phyloP scores from a whole-genome alignment of 768 basidiomycete genomes.

The Tephrocybe sp. region DNA sequence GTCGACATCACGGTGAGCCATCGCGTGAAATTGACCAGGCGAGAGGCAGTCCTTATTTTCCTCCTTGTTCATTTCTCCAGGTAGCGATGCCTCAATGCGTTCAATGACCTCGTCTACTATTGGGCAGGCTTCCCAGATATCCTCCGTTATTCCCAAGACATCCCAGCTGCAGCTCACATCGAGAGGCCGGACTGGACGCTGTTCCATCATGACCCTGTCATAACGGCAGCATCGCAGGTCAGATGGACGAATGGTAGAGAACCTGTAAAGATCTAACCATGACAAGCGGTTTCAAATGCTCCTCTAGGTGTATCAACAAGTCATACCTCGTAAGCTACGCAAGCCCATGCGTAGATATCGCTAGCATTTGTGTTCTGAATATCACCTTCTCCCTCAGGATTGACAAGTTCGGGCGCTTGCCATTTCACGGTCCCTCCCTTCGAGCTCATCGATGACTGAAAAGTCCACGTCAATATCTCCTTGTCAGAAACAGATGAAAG shows the following conservation, averaged over 20 bases:
- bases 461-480: conserved; percentile 12
- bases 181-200: not conserved
- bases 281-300: not conserved
- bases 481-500: conserved; percentile 13
- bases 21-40: not conserved
- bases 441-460: not conserved
- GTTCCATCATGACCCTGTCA: not conserved
- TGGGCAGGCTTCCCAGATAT: not conserved
- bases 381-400: not conserved
- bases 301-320: too few species aligned
- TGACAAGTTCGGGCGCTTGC: conserved; percentile 20
- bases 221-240: not conserved
- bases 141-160: not conserved
- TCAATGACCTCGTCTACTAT: not conserved
- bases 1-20: too few species aligned
- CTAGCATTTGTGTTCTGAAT: conserved; percentile 6
- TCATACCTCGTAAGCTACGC: conserved; percentile 18
- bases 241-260: not conserved
- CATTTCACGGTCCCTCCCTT: conserved; percentile 15
- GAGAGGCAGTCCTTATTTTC: not conserved
- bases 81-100: not conserved
- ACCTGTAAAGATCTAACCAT: not conserved
- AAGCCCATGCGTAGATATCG: conserved; percentile 18
- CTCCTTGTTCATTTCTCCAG: too few species aligned
- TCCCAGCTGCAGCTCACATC: not conserved